These are phyloP conservation scores for Thielaviopsis punctulata DNA, from an alignment of 2,329 filamentous ascomycete species.

Conservation along the genomic window DNA sequence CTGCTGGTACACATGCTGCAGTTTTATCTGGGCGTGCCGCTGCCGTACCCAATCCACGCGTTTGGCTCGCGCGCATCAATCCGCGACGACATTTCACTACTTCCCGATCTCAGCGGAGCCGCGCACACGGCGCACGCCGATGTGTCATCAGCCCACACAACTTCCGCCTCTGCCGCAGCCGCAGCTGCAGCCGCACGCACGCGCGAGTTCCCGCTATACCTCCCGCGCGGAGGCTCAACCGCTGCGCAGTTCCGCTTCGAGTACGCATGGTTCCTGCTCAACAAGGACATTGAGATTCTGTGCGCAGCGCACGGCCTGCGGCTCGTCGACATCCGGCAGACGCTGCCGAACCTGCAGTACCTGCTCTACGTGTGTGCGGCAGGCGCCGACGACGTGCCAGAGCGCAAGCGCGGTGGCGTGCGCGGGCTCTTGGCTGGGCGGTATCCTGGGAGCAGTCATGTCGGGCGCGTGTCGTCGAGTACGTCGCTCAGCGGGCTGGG, in stretches of 20 bases:
- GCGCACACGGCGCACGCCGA: neutral
- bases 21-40: constrained; percentile 59
- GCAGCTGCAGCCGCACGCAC: constrained; percentile 24
- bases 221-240: constrained; percentile 39
- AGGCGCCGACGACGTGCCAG: constrained; percentile 46
- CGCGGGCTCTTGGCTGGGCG: constrained; percentile 38
- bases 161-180: no score
- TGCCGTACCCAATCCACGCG: constrained; percentile 64
- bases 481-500: neutral
- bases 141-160: no score
- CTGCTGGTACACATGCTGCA: constrained; percentile 61
- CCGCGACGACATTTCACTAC: constrained; percentile 52
- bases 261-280: constrained; percentile 89
- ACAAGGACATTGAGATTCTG: constrained; percentile 73
- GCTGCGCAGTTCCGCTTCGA: constrained; percentile 79
- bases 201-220: constrained; percentile 65
- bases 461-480: neutral
- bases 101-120: constrained; percentile 24
- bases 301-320: constrained; percentile 51
- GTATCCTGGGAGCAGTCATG: constrained; percentile 20
- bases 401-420: constrained; percentile 43
- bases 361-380: constrained; percentile 78
- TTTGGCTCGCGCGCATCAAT: constrained; percentile 61
- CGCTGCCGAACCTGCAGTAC: constrained; percentile 85
- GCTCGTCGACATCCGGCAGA: constrained; percentile 80